Conservation (phyloP, 179 eudicot species). For the Sideroxylon spinosum region DNA sequence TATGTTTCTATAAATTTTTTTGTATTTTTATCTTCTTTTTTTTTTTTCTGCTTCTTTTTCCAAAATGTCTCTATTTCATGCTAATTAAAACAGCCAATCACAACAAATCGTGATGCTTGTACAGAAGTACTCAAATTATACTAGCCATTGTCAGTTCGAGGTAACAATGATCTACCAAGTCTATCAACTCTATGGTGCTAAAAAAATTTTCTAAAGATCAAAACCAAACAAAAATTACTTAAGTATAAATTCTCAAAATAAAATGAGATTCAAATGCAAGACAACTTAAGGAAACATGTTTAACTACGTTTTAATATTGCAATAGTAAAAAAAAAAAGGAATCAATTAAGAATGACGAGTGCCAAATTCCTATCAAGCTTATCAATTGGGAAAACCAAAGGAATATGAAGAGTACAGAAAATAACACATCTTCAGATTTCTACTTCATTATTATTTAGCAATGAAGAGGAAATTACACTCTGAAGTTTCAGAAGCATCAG, state of each 20-base stretch:
- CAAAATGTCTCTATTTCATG: no score
- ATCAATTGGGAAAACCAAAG: not conserved
- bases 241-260: constrained; percentile 4
- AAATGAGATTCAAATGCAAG: not conserved
- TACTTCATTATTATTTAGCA: constrained; percentile 12
- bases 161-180: no score
- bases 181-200: no score
- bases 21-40: no score
- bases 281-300: not conserved
- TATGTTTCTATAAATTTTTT: no score
- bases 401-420: constrained; percentile 3
- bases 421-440: not conserved
- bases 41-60: no score
- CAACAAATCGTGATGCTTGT: no score
- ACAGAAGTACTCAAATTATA: not conserved
- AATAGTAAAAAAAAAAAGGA: not conserved
- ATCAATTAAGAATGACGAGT: not conserved
- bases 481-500: constrained; percentile 80
- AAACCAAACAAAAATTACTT: not conserved
- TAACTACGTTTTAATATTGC: not conserved
- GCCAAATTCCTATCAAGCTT: not conserved
- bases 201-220: not conserved
- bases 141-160: not conserved
- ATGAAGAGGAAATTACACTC: constrained; percentile 48
- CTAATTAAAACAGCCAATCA: no score